Base-by-base conservation (phyloP, 768 basidiomycete genomes). In the Omphalotus guepiniiformis region DNA sequence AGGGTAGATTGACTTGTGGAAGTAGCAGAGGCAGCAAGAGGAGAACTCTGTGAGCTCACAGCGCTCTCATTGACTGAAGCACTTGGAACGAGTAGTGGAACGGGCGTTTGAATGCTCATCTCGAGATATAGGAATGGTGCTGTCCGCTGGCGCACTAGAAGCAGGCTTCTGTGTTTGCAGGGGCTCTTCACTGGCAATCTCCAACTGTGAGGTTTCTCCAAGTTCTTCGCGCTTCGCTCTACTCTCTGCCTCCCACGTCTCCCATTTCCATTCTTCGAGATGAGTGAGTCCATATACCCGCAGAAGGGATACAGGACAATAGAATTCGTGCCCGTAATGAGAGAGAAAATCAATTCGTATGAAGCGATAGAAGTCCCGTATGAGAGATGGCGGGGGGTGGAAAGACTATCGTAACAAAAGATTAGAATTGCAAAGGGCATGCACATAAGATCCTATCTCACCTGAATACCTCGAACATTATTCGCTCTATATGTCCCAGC, bases 231-330 rank as follows among this genome's bases (percentile, higher is more conserved):
- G 59, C 46, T 76, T 75, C 1, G 71, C 71, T 30, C 63, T 71
- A 53, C 85, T 85, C 59, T 88, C 85, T 3, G 72, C 76, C 55
- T 87, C 80, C 88, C 88, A 92, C 5, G 72, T 72, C 40, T 91
- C 89, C 86, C 91, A 88, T 56, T 95, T 94, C 82, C 89, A 98
- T 57, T 93, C 82, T 52, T 98, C 94, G 53, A 98, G 82, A 68
- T 98, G 93, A 1, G 93, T 97, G 45, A 95, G 81, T 4, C 96
- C 96, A 52, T 93, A 98, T 1, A 96, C 93, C 23, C 93, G 84
- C 15, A 98, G 75, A 1, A 97, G 78, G 0, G 90, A 93, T 15
- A 98, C 74, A 0, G 96, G 96, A 58, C 96, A 99, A 62, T 93
- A 98, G 67, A 87, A 98, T 64, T 99, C 96, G 57, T 80, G 87